Base-by-base conservation (phyloP, 2,329 filamentous ascomycete genomes). In the Fusarium cyanostomum region DNA sequence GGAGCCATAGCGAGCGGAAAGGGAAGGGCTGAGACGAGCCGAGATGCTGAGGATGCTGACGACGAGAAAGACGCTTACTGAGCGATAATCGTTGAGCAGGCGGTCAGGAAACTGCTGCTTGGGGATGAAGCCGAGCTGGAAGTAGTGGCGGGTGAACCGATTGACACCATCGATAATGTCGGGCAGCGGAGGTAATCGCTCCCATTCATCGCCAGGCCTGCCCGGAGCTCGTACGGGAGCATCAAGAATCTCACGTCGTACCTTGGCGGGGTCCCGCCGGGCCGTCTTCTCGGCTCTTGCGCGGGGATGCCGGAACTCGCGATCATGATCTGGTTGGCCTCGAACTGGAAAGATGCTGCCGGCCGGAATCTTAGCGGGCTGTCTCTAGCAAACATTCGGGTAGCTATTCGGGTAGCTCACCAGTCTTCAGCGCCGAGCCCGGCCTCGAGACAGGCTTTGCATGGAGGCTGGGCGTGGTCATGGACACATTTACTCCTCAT, bases 41-140 rank as follows among this genome's bases (percentile, higher is more conserved):
- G 84, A 86, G 50, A 87, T 80, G 65, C 83, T 84, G 27, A 87
- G 79, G 45, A 87, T 81, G 56, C 81, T 79, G 10, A 86, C 75
- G 16, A 87, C 74, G 21, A 87, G 77, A 56, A 87, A 87, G 16
- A 82, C 76, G 71, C 80, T 84, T 62, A 84, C 75, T n/a, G 80
- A 81, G 12, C 75, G 76, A 26, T 78, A 76, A 51, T 84, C 78
- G 5, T 77, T 77, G 34, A 74, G 76, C n/a, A 87, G 74, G 7
- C 77, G 77, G 21, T 79, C 74, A 1, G 79, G 75, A 49, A 86
- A 86, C 46, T 78, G 73, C 21, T 81, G 75, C 71, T 84, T 86
- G 6, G 81, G 82, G 30, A 87, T 82, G 67, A 87, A 87, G 21
- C 85, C 82, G 7, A 87, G 79, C 71, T 87, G 85, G 62, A 86